phyloP scores from a whole-genome alignment of 2,329 filamentous ascomycete species.

The Hymenoscyphus albidus region DNA sequence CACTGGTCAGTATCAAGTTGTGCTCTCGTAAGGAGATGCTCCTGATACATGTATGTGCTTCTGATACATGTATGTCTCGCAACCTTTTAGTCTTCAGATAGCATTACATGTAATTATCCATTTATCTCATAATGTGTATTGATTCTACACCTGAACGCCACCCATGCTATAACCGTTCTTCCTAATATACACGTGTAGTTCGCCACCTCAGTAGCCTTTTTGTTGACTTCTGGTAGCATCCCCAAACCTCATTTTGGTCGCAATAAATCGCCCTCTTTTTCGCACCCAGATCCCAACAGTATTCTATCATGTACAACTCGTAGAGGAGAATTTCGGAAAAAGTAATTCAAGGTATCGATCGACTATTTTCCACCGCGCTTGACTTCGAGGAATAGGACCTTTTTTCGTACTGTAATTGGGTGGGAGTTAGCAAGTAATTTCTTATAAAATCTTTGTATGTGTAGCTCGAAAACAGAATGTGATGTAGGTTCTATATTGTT shows the following conservation, averaged over 20 bases:
- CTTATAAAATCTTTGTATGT: background rate
- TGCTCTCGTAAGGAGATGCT: no score
- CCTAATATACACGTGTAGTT: background rate
- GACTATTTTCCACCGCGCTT: conserved; percentile 67
- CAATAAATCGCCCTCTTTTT: background rate
- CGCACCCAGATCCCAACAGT: background rate
- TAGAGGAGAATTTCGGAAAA: background rate
- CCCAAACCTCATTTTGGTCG: background rate
- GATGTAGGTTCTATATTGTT: no score
- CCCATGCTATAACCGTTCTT: background rate
- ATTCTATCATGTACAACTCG: background rate
- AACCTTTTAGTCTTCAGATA: no score
- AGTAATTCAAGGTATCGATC: background rate
- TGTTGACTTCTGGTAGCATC: background rate
- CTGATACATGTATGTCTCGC: no score
- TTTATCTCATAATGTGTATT: background rate
- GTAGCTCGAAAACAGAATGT: no score
- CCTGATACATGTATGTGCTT: no score
- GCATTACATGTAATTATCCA: no score
- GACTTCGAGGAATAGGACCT: conserved; percentile 92
- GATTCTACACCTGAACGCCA: conserved; percentile 5
- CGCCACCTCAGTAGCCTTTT: background rate
- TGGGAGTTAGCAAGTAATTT: conserved; percentile 7
- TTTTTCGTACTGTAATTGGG: conserved; percentile 69
- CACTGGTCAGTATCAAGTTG: no score